Base-by-base conservation (phyloP, 257 asterid species). In the Verbena officinalis region DNA sequence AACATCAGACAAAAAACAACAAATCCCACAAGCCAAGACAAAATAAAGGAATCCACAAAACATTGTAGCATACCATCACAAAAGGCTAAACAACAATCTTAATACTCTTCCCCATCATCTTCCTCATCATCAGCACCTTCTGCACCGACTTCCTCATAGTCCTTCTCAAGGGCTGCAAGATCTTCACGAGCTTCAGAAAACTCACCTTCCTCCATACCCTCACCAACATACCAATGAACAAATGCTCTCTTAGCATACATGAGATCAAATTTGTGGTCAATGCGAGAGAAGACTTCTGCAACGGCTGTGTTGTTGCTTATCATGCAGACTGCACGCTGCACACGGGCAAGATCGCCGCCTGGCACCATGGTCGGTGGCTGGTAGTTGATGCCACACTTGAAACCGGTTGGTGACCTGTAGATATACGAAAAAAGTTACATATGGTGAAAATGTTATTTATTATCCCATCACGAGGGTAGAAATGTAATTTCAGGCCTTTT, bases 371-470 rank as follows among this genome's bases (percentile, higher is more conserved):
- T 11, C 0, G 63, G 63, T 57, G 49, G 33, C 49, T 57, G 63
- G 63, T 57, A 57, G 49, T 57, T 61, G 30, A 61, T 61, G 38
- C 67, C 67, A 61, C 67, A 61, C 74, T 69, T 53, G 49, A 69
- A 55, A 49, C 68, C 74, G 23, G 74, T 52, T 16, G 62, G 74
- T 56, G 38, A 62, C 49, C 59, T 53, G 59, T 15, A 24, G 3
- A 36, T 23, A n/a, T 4, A 23, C 58, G 23, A 14, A 11, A 52
- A 20, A 20, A 49, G 4, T 21, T 16, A 17, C 7, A 49, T 13
- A 49, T 20, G 31, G 55, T 0, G 30, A 46, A 15, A 45, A 5
- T 15, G 9, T 13, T 13, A 13, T 43, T 4, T 43, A n/a, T n/a
- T n/a, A n/a, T n/a, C n/a, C n/a, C n/a, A n/a, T n/a, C n/a, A n/a